Evolutionary conservation across 1,284 basidiomycete genomes (phyloP).

Genomic region (Agaricales sp.): DNA sequence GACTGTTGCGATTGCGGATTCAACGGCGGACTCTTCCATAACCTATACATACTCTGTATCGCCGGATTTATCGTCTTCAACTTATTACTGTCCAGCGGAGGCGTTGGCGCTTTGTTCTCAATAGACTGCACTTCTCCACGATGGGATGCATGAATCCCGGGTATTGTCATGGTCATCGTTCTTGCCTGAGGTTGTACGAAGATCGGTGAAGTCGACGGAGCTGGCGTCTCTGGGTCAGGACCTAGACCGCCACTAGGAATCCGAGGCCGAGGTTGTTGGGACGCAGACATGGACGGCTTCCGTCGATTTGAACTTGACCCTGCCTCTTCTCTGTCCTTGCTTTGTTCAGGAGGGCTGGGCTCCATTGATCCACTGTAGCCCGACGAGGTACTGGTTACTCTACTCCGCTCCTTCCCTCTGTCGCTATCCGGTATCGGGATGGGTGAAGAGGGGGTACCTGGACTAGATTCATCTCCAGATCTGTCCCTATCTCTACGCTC

Average conservation of each 20-base stretch:
- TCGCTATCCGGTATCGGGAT: slow-evolving; percentile 14
- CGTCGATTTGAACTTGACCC: background rate
- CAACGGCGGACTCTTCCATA: slow-evolving; percentile 32
- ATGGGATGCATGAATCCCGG: slow-evolving; percentile 70
- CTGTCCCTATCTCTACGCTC: slow-evolving; percentile 24
- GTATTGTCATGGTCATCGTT: slow-evolving; percentile 75
- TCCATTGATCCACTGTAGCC: background rate
- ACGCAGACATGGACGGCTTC: background rate
- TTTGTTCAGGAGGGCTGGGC: background rate
- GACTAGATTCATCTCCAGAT: slow-evolving; percentile 8
- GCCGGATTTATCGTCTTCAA: slow-evolving; percentile 27
- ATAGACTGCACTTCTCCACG: slow-evolving; percentile 72
- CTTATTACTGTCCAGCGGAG: slow-evolving; percentile 21
- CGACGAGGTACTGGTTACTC: slow-evolving; percentile 4
- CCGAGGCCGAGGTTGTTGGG: background rate
- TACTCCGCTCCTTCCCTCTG: slow-evolving; percentile 9
- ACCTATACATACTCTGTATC: slow-evolving; percentile 58
- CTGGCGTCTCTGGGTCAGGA: slow-evolving; percentile 10
- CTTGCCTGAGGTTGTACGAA: slow-evolving; percentile 64
- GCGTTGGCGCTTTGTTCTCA: slow-evolving; percentile 51
- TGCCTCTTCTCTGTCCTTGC: too few relatives aligned
- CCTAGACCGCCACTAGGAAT: background rate
- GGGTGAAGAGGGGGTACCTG: slow-evolving; percentile 12
- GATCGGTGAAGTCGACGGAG: slow-evolving; percentile 33
- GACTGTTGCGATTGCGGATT: too few relatives aligned